These are phyloP conservation scores for Trichoderma virens DNA, from an alignment of 495 filamentous ascomycete species.

Conservation along the genomic window DNA sequence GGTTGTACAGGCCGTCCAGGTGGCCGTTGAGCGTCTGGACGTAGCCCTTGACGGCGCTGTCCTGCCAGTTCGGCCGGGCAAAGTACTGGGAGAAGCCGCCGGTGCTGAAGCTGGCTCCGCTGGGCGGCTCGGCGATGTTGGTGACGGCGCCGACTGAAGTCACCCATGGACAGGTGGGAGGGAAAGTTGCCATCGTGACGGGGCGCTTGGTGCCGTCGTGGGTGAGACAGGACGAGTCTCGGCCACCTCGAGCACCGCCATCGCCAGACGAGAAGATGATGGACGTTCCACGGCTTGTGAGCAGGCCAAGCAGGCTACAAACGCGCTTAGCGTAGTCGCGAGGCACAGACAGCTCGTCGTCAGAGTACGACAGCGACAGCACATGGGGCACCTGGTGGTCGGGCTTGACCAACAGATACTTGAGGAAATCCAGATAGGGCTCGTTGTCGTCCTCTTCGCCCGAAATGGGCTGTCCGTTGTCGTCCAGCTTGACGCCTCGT, in stretches of 20 bases:
- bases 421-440: conserved; percentile 75
- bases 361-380: conserved; percentile 68
- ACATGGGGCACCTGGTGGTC: conserved; percentile 63
- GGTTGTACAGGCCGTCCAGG: conserved; percentile 46
- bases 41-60: conserved; percentile 47
- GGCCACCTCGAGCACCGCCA: conserved; percentile 49
- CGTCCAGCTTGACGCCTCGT: conserved; percentile 48
- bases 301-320: conserved; percentile 65
- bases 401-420: conserved; percentile 52
- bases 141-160: conserved; percentile 68
- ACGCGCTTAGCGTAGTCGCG: conserved; percentile 52
- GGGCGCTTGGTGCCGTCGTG: conserved; percentile 58
- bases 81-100: conserved; percentile 73
- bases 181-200: conserved; percentile 61
- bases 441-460: conserved; percentile 54
- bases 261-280: conserved; percentile 71
- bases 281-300: conserved; percentile 64
- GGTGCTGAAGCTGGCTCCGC: conserved; percentile 48
- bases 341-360: conserved; percentile 58
- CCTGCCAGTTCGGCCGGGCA: conserved; percentile 55
- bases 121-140: conserved; percentile 47
- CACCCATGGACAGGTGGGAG: conserved; percentile 73
- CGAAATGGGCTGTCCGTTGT: conserved; percentile 37
- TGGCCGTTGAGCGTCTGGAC: conserved; percentile 38
- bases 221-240: conserved; percentile 45